Conservation (phyloP, 1,139 yeast species). For the Blastobotrys indianensis region DNA sequence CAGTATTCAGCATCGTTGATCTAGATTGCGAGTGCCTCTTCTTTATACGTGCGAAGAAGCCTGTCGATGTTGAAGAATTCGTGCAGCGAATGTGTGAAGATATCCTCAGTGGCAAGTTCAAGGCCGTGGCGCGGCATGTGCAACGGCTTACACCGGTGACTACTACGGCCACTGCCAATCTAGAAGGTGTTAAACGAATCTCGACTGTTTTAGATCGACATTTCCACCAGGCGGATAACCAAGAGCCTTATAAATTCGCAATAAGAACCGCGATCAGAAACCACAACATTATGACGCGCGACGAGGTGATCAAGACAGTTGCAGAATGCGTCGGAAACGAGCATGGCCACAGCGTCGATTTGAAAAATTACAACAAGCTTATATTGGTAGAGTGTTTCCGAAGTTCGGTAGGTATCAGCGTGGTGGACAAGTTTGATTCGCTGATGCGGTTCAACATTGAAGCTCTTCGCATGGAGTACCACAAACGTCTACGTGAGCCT, state of each 20-base stretch:
- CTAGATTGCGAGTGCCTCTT: conserved; percentile 77
- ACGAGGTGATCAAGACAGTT: conserved; percentile 60
- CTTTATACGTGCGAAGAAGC: conserved; percentile 72
- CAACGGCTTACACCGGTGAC: conserved; percentile 80
- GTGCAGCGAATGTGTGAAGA: conserved; percentile 61
- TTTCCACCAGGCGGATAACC: conserved; percentile 52
- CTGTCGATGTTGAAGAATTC: conserved; percentile 70
- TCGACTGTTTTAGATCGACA: conserved; percentile 60
- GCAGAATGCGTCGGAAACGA: conserved; percentile 70
- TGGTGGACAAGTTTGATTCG: conserved; percentile 57
- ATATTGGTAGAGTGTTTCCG: conserved; percentile 84
- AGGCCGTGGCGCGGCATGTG: conserved; percentile 44
- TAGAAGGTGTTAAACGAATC: conserved; percentile 58
- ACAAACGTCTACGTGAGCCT: neutral
- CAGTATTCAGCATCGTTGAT: conserved; percentile 53
- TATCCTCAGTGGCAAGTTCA: conserved; percentile 1
- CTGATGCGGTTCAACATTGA: conserved; percentile 56
- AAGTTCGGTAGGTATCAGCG: conserved; percentile 33
- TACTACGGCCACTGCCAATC: conserved; percentile 63
- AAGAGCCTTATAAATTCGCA: conserved; percentile 56
- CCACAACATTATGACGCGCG: conserved; percentile 65
- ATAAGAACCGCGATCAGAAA: conserved; percentile 75
- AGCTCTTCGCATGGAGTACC: conserved; percentile 44
- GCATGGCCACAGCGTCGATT: conserved; percentile 70
- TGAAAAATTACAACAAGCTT: conserved; percentile 72